These are phyloP conservation scores for Ilyonectria destructans DNA, from an alignment of 2,329 filamentous ascomycete genomes.

Conservation along the genomic window DNA sequence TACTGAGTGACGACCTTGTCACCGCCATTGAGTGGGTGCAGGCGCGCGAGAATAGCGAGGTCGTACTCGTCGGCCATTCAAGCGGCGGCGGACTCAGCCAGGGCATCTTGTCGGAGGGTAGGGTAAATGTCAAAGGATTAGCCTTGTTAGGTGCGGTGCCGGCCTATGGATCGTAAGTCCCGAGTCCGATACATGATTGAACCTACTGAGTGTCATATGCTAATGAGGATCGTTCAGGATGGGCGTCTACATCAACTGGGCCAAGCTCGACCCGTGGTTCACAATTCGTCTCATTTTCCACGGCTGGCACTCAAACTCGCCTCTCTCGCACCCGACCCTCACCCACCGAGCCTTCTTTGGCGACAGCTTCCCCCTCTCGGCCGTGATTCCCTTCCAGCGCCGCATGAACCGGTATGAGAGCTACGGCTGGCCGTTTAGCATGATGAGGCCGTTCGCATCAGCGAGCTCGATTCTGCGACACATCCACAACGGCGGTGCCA, in stretches of 20 bases:
- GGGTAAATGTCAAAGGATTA: constrained; percentile 61
- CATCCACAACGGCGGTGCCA: constrained; percentile 46
- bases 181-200: background rate
- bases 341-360: constrained; percentile 68
- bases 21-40: constrained; percentile 59
- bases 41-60: constrained; percentile 46
- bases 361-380: constrained; percentile 56
- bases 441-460: constrained; percentile 62
- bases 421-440: constrained; percentile 67
- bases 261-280: constrained; percentile 64
- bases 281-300: constrained; percentile 63
- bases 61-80: constrained; percentile 67
- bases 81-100: constrained; percentile 68
- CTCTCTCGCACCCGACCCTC: constrained; percentile 66
- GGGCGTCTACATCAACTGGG: constrained; percentile 65
- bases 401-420: constrained; percentile 66
- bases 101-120: constrained; percentile 61
- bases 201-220: background rate
- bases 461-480: constrained; percentile 58
- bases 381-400: constrained; percentile 61
- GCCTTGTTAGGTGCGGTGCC: constrained; percentile 65
- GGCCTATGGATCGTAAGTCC: constrained; percentile 55
- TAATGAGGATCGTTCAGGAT: constrained; percentile 50
- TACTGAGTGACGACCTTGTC: constrained; percentile 62
- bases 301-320: constrained; percentile 66